Evolutionary conservation across 352 stramenopile species (phyloP).

Genomic region (Pythium utonaiense): DNA sequence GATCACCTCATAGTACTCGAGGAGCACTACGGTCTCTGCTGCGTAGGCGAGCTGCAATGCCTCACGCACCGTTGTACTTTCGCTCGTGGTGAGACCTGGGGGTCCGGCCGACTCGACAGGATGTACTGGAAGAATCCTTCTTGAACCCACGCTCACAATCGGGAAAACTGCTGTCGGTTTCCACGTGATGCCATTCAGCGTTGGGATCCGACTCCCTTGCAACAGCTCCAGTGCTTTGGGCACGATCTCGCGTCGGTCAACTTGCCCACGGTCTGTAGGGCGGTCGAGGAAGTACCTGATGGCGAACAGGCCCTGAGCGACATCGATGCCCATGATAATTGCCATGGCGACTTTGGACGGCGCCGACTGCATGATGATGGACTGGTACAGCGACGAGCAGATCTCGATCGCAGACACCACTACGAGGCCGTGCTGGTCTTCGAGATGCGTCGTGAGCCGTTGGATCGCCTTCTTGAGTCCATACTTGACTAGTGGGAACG

Average conservation of each 20-base stretch:
- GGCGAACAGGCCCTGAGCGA: conserved; percentile 2
- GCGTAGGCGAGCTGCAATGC: conserved; percentile 5
- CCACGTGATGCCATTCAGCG: not conserved
- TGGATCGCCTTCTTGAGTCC: conserved; percentile 7
- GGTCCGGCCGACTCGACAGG: not conserved
- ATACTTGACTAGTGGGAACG: conserved; percentile 15
- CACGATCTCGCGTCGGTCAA: not conserved
- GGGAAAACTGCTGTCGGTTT: not conserved
- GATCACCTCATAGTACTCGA: conserved; percentile 21
- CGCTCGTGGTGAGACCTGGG: not conserved
- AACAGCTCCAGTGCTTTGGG: not conserved
- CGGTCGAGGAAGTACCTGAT: conserved; percentile 19
- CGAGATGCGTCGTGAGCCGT: not conserved
- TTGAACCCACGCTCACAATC: no score
- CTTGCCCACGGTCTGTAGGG: not conserved
- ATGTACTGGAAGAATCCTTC: no score
- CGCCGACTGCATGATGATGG: conserved; percentile 17
- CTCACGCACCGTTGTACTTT: not conserved
- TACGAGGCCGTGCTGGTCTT: conserved; percentile 5
- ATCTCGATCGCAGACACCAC: conserved; percentile 14
- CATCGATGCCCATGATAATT: conserved; percentile 18
- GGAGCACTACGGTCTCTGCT: conserved; percentile 15
- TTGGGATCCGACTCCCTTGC: not conserved
- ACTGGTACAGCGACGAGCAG: conserved; percentile 16
- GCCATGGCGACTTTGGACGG: conserved; percentile 7